Base-by-base conservation (phyloP, 768 basidiomycete species). In the Kwoniella dejecticola region DNA sequence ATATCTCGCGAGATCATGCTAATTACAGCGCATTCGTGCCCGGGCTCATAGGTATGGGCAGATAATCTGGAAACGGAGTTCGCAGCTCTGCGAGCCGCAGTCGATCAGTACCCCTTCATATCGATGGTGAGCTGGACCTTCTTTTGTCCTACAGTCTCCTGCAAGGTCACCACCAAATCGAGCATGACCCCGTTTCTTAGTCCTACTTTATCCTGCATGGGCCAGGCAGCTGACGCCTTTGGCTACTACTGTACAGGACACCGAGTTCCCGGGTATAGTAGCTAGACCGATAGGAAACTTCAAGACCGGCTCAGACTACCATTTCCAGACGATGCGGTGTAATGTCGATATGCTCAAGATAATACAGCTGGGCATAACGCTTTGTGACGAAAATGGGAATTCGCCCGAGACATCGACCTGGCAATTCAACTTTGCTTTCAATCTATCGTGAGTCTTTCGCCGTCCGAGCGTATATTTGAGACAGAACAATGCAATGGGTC, bases 381-480 rank as follows among this genome's bases (percentile, higher is more conserved):
- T 99, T 27, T 88, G 90, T 40, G 92, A 98, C 78, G 92, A 94
- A 77, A 86, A 96, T 30, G 96, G 96, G 4, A 88, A 93, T 74
- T 87, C 88, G 59, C 91, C 94, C 69, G 94, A 95, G 54, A 85
- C 88, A 33, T 89, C 89, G 29, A 96, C 94, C 54, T 99, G 96
- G 96, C 96, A 99, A 79, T 99, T 99, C 82, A 99, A 99, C 79
- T 98, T 99, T 82, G 85, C 85, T 75, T 99, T 98, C 80, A 90
- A 85, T 79, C 81, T 93, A 64, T 85, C 85, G 95, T 93, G 75
- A 68, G 88, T 82, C n/a, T n/a, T n/a, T n/a, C n/a, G n/a, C n/a
- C n/a, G n/a, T n/a, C n/a, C n/a, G n/a, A n/a, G n/a, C n/a, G n/a
- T n/a, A n/a, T n/a, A n/a, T n/a, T n/a, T n/a, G n/a, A n/a, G n/a